Conservation (phyloP, 1,284 basidiomycete species). For the Grifola frondosa region DNA sequence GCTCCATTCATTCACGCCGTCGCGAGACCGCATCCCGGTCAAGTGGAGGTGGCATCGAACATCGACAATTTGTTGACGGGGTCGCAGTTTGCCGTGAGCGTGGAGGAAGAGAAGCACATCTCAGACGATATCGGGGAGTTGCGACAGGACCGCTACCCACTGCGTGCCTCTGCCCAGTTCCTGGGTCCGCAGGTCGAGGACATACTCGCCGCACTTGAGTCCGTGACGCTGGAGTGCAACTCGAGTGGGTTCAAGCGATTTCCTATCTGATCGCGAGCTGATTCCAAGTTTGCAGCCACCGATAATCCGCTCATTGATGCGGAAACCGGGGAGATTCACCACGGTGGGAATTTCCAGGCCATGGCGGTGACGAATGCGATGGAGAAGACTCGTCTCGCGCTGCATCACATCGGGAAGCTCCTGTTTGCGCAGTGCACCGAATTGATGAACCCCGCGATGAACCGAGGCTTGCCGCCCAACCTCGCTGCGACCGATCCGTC, state of each 20-base stretch:
- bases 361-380: slow-evolving; percentile 86
- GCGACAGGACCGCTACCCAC: slow-evolving; percentile 78
- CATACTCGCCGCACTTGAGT: slow-evolving; percentile 61
- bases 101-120: slow-evolving; percentile 62
- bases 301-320: slow-evolving; percentile 77
- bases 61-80: slow-evolving; percentile 73
- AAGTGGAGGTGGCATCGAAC: slow-evolving; percentile 71
- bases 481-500: slow-evolving; percentile 82
- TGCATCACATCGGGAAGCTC: slow-evolving; percentile 83
- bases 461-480: slow-evolving; percentile 78
- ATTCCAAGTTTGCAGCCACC: slow-evolving; percentile 47
- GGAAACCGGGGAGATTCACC: slow-evolving; percentile 65
- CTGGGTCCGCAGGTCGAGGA: slow-evolving; percentile 86
- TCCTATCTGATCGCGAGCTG: neutral
- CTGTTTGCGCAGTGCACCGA: slow-evolving; percentile 85
- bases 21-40: slow-evolving; percentile 85
- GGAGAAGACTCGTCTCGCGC: slow-evolving; percentile 82
- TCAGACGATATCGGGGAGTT: slow-evolving; percentile 70
- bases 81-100: slow-evolving; percentile 64
- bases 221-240: slow-evolving; percentile 79
- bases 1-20: slow-evolving; percentile 79
- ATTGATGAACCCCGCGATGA: slow-evolving; percentile 79
- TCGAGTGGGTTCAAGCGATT: slow-evolving; percentile 59
- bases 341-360: slow-evolving; percentile 88
- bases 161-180: slow-evolving; percentile 81